These are phyloP conservation scores for Pythium pyrilobum DNA, from an alignment of 352 stramenopile genomes.

Conservation along the genomic window DNA sequence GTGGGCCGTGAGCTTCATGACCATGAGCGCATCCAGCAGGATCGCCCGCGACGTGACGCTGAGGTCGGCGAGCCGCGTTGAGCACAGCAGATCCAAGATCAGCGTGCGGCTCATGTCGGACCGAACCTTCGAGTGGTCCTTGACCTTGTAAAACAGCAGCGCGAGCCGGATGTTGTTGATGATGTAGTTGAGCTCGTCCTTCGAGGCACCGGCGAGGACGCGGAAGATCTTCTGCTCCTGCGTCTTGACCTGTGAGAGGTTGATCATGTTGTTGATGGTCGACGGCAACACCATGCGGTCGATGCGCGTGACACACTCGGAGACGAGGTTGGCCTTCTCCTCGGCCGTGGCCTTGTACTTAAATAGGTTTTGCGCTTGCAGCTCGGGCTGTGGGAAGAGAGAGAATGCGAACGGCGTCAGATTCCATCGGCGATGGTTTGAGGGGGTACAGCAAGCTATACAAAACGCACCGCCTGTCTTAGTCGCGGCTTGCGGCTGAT, in stretches of 20 bases:
- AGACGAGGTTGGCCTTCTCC: slow-evolving; percentile 70
- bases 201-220: slow-evolving; percentile 92
- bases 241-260: slow-evolving; percentile 67
- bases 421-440: too few species aligned
- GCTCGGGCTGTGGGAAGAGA: neutral
- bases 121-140: slow-evolving; percentile 78
- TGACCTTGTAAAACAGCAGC: slow-evolving; percentile 98
- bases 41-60: slow-evolving; percentile 90
- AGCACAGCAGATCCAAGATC: slow-evolving; percentile 93
- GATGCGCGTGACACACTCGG: slow-evolving; percentile 66
- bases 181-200: slow-evolving; percentile 97
- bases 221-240: slow-evolving; percentile 95
- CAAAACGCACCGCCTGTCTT: slow-evolving; percentile 30
- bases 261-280: slow-evolving; percentile 89
- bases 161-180: slow-evolving; percentile 93
- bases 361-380: slow-evolving; percentile 57
- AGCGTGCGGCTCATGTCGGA: slow-evolving; percentile 88
- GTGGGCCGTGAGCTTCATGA: slow-evolving; percentile 96
- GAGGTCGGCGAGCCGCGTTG: slow-evolving; percentile 90
- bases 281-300: slow-evolving; percentile 82
- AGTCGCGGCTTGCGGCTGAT: slow-evolving; percentile 59
- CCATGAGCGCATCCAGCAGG: slow-evolving; percentile 95
- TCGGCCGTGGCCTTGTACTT: slow-evolving; percentile 79
- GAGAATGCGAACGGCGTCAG: neutral
- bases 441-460: neutral